These are phyloP conservation scores for Suhomyces yuchorum DNA, from an alignment of 1,139 yeast species.

Conservation along the genomic window DNA sequence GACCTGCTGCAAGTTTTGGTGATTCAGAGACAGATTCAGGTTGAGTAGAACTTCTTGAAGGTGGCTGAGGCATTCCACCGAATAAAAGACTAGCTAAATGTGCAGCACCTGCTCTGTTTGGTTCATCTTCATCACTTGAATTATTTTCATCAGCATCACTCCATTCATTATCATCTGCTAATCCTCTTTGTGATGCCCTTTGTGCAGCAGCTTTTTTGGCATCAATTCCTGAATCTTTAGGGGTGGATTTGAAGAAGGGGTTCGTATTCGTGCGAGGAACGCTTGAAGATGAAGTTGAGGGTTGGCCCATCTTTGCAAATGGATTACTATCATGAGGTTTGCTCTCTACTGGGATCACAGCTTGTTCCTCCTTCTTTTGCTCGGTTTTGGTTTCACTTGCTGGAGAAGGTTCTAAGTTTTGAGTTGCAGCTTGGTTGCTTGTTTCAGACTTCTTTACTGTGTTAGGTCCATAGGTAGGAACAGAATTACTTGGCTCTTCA, in stretches of 20 bases:
- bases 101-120: conserved; percentile 59
- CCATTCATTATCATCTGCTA: conserved; percentile 55
- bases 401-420: neutral
- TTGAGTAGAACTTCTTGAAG: conserved; percentile 22
- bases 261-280: conserved; percentile 29
- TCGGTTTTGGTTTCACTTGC: neutral
- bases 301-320: conserved; percentile 31
- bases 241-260: conserved; percentile 54
- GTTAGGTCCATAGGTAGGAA: conserved; percentile 34
- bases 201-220: conserved; percentile 62
- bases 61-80: conserved; percentile 59
- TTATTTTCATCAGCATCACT: conserved; percentile 63
- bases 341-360: conserved; percentile 1
- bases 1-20: neutral
- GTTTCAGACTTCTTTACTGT: conserved; percentile 12
- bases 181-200: conserved; percentile 66
- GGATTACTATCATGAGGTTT: conserved; percentile 41
- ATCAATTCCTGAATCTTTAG: conserved; percentile 42
- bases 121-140: conserved; percentile 47
- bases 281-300: conserved; percentile 10
- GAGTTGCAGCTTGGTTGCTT: neutral
- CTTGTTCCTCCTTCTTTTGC: conserved; percentile 7
- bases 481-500: conserved; percentile 29
- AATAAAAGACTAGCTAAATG: conserved; percentile 62
- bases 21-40: conserved; percentile 6